Percentiles rank a stretch among this genome's conserved stretches.
Conservation (phyloP, 768 basidiomycete genomes). For the Cystofilobasidium ferigula region DNA sequence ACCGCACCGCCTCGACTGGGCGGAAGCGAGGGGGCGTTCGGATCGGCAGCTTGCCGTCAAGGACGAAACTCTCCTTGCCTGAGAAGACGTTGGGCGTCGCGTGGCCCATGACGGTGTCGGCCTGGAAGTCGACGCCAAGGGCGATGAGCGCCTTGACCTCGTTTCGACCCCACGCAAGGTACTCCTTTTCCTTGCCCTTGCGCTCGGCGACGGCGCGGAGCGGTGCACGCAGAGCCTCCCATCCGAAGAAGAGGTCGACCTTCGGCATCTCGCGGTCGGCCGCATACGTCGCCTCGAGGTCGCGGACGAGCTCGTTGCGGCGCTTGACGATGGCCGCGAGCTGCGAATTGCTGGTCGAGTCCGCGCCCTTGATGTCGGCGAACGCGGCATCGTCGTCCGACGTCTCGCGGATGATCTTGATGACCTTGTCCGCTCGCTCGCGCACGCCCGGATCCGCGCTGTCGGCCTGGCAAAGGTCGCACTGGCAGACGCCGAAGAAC, state of each 20-base stretch:
- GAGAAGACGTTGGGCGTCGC: neutral
- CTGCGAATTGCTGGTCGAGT: neutral
- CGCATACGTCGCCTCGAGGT: constrained; percentile 15
- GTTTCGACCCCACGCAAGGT: neutral
- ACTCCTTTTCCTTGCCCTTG: constrained; percentile 9
- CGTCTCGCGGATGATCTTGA: constrained; percentile 6
- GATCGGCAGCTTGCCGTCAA: neutral
- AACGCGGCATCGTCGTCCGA: constrained; percentile 1
- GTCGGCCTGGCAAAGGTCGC: constrained; percentile 17
- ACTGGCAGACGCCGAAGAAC: constrained; percentile 15
- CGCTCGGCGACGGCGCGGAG: neutral
- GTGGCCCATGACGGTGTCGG: constrained; percentile 1
- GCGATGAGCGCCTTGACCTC: constrained; percentile 6
- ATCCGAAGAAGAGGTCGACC: constrained; percentile 15
- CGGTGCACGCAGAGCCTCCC: constrained; percentile 1
- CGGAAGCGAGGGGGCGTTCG: neutral
- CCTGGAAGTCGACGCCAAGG: constrained; percentile 1
- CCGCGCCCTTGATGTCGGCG: neutral
- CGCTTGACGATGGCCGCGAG: neutral
- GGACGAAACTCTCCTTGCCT: neutral
- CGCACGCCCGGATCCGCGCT: neutral
- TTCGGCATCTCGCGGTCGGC: neutral
- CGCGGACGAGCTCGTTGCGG: neutral
- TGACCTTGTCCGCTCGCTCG: constrained; percentile 9
- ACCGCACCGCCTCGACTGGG: constrained; percentile 5